Conservation (phyloP, 192 early-diverging fungal genomes). For the Lobosporangium transversale region DNA sequence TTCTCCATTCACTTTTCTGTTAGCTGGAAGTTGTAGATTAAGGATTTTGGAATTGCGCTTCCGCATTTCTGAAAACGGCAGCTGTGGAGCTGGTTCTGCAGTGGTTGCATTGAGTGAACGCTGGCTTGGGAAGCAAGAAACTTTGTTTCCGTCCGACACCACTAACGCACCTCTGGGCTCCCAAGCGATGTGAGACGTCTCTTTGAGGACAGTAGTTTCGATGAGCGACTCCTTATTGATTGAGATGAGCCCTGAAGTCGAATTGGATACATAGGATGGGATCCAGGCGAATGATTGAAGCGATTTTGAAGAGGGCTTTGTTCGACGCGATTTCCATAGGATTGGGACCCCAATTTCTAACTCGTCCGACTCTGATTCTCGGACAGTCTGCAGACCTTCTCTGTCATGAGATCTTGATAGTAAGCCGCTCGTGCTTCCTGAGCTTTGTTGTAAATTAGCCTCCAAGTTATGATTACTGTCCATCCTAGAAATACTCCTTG, state of each 20-base stretch:
- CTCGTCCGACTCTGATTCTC: conserved; percentile 34
- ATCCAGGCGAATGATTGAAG: conserved; percentile 65
- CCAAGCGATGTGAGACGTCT: conserved; percentile 63
- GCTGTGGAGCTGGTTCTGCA: conserved; percentile 36
- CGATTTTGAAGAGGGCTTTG: conserved; percentile 48
- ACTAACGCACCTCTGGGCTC: conserved; percentile 62
- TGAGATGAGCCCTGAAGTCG: conserved; percentile 59
- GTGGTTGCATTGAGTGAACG: conserved; percentile 23
- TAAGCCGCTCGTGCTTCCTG: conserved; percentile 5
- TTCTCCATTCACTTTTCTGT: conserved; percentile 21
- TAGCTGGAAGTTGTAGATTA: conserved; percentile 47
- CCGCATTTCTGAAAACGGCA: conserved; percentile 41
- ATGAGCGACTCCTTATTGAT: conserved; percentile 64
- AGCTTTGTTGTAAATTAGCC: conserved; percentile 10
- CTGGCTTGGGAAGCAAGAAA: conserved; percentile 48
- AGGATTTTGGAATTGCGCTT: conserved; percentile 42
- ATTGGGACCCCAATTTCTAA: conserved; percentile 55
- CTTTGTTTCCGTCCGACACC: conserved; percentile 50
- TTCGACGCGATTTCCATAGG: conserved; percentile 59
- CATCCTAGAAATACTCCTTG: conserved; percentile 31
- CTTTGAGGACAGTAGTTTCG: conserved; percentile 62
- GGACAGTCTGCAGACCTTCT: conserved; percentile 38
- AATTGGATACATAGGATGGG: conserved; percentile 48
- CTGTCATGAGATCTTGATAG: conserved; percentile 45
- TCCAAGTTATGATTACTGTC: conserved; percentile 27